Evolutionary conservation across 768 basidiomycete species (phyloP), one percentile per base, ranked within the genome.

Genomic region (Mrakia gelida): DNA sequence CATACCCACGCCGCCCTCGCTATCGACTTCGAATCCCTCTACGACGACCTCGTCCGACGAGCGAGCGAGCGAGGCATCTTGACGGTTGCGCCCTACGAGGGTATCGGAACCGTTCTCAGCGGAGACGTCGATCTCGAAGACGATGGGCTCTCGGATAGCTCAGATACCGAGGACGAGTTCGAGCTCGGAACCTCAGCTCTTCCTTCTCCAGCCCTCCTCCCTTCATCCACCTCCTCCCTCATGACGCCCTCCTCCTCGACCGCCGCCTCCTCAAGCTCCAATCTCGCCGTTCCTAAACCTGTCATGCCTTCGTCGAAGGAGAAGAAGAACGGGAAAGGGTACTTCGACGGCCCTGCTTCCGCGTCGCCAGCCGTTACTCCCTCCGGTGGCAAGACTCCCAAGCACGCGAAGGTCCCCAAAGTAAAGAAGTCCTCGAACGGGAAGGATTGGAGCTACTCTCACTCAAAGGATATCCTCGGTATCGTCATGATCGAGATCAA

Each of bases 401-500:
- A 59, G 76, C 76, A 54, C 45, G n/a, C 34, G 34, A 45, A 56
- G 54, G 76, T 52, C 41, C 76, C 45, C 43, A 79, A 43, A 54
- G 15, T 26, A 75, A 78, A 80, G 41, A 68, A 78, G 65, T 38
- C 71, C 30, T 76, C 74, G 30, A 30, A 70, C 6, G 70, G 61
- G 18, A 78, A 80, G 28, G 75, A 70, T 34, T 80, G 76, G 49
- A 75, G 79, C 49, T 77, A 75, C 78, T 77, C 74, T 59, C 68
- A 65, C 26, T 87, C 86, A 7, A 91, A 93, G 81, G 95, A 98
- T 82, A 91, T 97, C 56, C 85, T 96, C 2, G 96, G 96, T 0
- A 94, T 98, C 77, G 95, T 98, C 54, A 92, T 97, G 90, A 85
- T 99, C 30, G 96, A 99, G 85, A 92, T 99, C 79, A 87, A 90